Evolutionary conservation across 129 eudicot genomes (phyloP).

Genomic region (Logfia minima): DNA sequence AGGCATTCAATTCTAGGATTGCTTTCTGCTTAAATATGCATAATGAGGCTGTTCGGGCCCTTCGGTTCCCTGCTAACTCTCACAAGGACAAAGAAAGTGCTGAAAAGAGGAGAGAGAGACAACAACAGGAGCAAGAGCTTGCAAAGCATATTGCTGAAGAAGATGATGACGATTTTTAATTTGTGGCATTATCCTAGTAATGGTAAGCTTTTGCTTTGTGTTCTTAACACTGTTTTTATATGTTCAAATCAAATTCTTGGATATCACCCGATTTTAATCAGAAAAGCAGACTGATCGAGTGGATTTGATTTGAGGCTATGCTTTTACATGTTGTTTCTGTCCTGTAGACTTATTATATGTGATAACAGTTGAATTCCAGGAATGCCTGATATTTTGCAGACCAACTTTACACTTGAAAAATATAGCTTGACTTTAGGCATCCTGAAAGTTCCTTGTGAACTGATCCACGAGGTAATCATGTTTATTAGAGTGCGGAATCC

Average conservation of each 20-base stretch:
- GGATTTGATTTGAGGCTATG: conserved; percentile 19
- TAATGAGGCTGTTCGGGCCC: conserved; percentile 91
- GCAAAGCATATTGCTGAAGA: conserved; percentile 98
- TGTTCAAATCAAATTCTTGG: conserved; percentile 13
- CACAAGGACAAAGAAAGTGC: conserved; percentile 97
- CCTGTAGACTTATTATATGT: neutral
- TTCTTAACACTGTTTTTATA: conserved; percentile 16
- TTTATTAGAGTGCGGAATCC: too few species aligned
- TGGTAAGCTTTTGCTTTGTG: conserved; percentile 25
- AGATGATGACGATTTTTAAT: conserved; percentile 89
- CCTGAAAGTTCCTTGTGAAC: too few species aligned
- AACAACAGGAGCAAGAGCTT: conserved; percentile 97
- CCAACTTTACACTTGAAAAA: neutral
- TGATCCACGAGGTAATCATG: too few species aligned
- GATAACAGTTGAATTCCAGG: neutral
- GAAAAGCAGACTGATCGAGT: conserved; percentile 1
- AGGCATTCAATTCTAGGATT: conserved; percentile 86
- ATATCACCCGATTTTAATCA: conserved; percentile 1
- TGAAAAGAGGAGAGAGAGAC: conserved; percentile 98
- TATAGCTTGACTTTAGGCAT: neutral
- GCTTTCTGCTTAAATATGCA: conserved; percentile 97
- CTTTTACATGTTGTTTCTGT: conserved; percentile 9
- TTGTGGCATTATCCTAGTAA: neutral
- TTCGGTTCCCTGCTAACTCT: conserved; percentile 84
- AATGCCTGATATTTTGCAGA: neutral